Evolutionary conservation across 352 stramenopile species (phyloP).

Genomic region (Globisporangium ultimum): DNA sequence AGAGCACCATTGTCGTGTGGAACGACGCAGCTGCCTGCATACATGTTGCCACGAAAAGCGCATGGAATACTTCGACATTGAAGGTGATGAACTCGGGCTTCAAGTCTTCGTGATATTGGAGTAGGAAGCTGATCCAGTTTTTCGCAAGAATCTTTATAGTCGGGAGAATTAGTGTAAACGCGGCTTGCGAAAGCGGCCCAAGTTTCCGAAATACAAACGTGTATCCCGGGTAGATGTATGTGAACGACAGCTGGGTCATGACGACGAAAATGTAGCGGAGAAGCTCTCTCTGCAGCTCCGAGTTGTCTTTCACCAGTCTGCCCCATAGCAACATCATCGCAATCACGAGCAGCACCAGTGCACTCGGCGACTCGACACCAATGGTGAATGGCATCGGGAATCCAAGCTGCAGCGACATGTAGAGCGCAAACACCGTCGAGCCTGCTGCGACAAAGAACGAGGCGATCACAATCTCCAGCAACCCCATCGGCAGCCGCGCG

Average conservation of each 20-base stretch:
- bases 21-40: constrained; percentile 28
- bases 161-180: constrained; percentile 23
- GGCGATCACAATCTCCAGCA: not conserved
- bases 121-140: not conserved
- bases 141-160: constrained; percentile 24
- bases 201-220: constrained; percentile 27
- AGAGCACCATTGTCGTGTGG: constrained; percentile 23
- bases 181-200: constrained; percentile 2
- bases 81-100: constrained; percentile 48
- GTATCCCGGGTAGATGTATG: constrained; percentile 27
- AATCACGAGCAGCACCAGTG: not conserved
- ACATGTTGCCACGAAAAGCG: constrained; percentile 36
- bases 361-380: not conserved
- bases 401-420: not conserved
- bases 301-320: not conserved
- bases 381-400: not conserved
- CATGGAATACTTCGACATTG: constrained; percentile 51
- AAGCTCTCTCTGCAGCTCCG: not conserved
- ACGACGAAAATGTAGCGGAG: not conserved
- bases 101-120: constrained; percentile 16
- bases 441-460: not conserved
- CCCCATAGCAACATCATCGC: constrained; percentile 11
- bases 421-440: not conserved
- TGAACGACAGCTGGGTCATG: constrained; percentile 1
- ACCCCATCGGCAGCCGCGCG: not conserved